Evolutionary conservation across 2,329 filamentous ascomycete genomes (phyloP).

Genomic region (Pyrenochaeta sp.): DNA sequence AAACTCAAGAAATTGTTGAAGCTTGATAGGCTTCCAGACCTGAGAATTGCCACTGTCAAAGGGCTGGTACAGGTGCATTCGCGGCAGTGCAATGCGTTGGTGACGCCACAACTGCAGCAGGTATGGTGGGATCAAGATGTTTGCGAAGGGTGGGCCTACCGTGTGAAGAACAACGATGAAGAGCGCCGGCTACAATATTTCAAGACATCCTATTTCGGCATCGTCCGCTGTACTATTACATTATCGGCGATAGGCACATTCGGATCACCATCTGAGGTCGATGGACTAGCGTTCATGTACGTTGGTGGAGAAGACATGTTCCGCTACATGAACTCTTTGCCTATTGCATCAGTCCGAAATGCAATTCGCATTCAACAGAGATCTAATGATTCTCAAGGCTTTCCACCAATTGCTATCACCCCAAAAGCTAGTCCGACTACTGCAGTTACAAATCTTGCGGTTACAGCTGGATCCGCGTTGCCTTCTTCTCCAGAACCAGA

Average conservation of each 20-base stretch:
- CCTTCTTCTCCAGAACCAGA: not conserved
- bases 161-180: not conserved
- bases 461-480: not conserved
- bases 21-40: not conserved
- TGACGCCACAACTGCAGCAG: not conserved
- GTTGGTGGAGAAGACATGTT: not conserved
- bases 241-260: not conserved
- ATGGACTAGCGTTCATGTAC: constrained; percentile 8
- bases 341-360: not conserved
- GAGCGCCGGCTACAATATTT: constrained; percentile 6
- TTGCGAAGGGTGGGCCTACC: constrained; percentile 5
- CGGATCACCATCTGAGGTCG: not conserved
- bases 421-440: not conserved
- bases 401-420: not conserved
- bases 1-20: constrained; percentile 5
- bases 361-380: not conserved
- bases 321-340: not conserved
- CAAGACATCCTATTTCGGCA: constrained; percentile 3
- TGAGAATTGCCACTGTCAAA: not conserved
- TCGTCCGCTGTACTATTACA: constrained; percentile 6
- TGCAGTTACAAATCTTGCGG: not conserved
- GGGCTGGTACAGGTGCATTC: not conserved
- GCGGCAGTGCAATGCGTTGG: not conserved
- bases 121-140: not conserved
- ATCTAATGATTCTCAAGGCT: not conserved